Conservation (phyloP, 2,329 filamentous ascomycete species). For the Penicillium sp. region DNA sequence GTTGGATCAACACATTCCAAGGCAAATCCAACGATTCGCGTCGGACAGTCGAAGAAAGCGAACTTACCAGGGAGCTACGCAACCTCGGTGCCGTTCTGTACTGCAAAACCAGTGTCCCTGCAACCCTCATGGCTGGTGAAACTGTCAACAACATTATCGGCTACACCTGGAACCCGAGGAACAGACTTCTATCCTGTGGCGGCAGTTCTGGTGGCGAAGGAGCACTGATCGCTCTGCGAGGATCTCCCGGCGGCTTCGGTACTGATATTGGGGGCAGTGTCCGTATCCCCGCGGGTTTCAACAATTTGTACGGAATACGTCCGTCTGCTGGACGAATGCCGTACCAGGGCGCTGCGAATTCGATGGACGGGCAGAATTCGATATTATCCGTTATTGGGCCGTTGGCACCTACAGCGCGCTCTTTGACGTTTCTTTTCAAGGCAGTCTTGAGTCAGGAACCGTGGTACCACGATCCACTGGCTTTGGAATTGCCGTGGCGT, state of each 20-base stretch:
- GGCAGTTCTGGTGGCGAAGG: conserved; percentile 63
- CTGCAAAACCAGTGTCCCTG: conserved; percentile 58
- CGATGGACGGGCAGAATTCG: conserved; percentile 64
- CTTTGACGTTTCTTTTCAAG: conserved; percentile 58
- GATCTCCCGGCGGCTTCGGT: conserved; percentile 58
- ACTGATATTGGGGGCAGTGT: conserved; percentile 61
- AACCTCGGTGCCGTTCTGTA: conserved; percentile 56
- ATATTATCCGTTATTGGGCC: conserved; percentile 66
- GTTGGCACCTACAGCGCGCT: conserved; percentile 57
- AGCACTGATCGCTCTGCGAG: conserved; percentile 55
- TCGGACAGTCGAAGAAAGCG: conserved; percentile 54
- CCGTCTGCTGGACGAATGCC: conserved; percentile 56
- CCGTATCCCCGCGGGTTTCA: conserved; percentile 61
- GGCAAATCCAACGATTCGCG: conserved; percentile 55
- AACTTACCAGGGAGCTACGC: conserved; percentile 58
- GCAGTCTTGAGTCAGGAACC: conserved; percentile 60
- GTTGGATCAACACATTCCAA: conserved; percentile 65
- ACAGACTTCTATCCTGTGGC: conserved; percentile 55
- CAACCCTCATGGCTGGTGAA: conserved; percentile 59
- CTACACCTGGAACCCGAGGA: conserved; percentile 59
- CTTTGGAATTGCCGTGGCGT: conserved; percentile 67
- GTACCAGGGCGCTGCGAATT: conserved; percentile 62
- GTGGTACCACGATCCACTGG: conserved; percentile 67
- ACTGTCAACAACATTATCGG: conserved; percentile 64
- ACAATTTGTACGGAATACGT: conserved; percentile 58